Evolutionary conservation across 352 stramenopile genomes (phyloP).

Genomic region (Hyaloperonospora brassicae): DNA sequence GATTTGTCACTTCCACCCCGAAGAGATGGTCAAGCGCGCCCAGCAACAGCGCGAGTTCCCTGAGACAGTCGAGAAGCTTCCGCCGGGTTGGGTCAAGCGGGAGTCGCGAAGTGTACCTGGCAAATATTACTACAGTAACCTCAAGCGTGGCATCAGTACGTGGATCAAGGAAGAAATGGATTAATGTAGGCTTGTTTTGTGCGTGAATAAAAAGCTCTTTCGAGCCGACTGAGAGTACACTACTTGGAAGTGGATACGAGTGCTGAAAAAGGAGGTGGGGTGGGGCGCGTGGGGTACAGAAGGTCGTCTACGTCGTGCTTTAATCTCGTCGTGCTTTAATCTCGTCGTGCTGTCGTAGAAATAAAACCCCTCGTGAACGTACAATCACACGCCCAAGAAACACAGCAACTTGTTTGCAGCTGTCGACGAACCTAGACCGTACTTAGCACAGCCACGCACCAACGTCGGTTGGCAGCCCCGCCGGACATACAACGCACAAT

Average conservation of each 20-base stretch:
- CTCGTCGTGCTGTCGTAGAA: conserved; percentile 17
- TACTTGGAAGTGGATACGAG: conserved; percentile 25
- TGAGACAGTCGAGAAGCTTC: conserved; percentile 61
- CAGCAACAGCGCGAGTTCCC: conserved; percentile 65
- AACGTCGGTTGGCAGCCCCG: too few species aligned
- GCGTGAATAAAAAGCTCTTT: conserved; percentile 9
- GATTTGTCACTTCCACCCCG: conserved; percentile 83
- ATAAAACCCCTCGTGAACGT: conserved; percentile 12
- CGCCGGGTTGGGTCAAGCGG: conserved; percentile 77
- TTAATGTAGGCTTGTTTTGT: conserved; percentile 22
- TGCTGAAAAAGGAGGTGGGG: too few species aligned
- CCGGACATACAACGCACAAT: too few species aligned
- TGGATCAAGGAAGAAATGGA: conserved; percentile 86
- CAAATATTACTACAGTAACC: conserved; percentile 88
- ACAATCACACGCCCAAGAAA: too few species aligned
- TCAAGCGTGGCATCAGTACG: conserved; percentile 84
- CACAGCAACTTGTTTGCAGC: too few species aligned
- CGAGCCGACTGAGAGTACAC: conserved; percentile 9
- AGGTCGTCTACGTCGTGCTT: conserved; percentile 18
- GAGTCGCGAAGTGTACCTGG: conserved; percentile 77
- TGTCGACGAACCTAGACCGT: too few species aligned
- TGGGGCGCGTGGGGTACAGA: conserved; percentile 5
- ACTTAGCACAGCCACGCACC: too few species aligned
- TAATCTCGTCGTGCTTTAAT: too few species aligned
- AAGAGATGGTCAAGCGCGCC: conserved; percentile 86